Evolutionary conservation across 73 alveolate species (phyloP).

Genomic region (Blepharisma stoltei): DNA sequence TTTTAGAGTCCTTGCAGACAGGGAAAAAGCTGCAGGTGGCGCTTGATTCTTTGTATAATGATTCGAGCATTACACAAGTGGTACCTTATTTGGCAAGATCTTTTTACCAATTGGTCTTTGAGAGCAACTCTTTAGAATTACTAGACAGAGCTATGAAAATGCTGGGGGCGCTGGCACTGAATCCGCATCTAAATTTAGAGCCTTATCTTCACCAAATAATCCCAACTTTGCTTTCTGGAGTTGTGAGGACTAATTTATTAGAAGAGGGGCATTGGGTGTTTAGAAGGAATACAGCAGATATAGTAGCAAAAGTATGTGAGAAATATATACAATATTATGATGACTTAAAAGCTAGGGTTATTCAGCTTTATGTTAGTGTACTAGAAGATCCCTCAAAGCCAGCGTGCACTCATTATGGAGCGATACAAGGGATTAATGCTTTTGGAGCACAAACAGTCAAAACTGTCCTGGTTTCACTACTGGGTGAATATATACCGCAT

Average conservation of each 20-base stretch:
- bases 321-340: not conserved
- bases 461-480: not conserved
- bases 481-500: not conserved
- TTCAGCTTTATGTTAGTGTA: slow-evolving; percentile 3
- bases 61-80: slow-evolving; percentile 1
- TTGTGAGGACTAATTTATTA: not conserved
- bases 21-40: not conserved
- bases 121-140: not conserved
- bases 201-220: slow-evolving; percentile 20
- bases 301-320: slow-evolving; percentile 18
- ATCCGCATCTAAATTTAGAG: not conserved
- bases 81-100: not conserved
- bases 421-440: slow-evolving; percentile 28
- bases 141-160: slow-evolving; percentile 1
- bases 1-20: not conserved
- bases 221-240: slow-evolving; percentile 9
- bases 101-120: not conserved
- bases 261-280: slow-evolving; percentile 19
- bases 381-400: not conserved
- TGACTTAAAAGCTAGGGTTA: slow-evolving; percentile 13
- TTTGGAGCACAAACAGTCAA: not conserved
- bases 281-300: slow-evolving; percentile 3
- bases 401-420: not conserved
- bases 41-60: slow-evolving; percentile 2
- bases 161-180: slow-evolving; percentile 1